Base-by-base conservation (phyloP, 2,329 filamentous ascomycete species). In the Exophiala sideris region DNA sequence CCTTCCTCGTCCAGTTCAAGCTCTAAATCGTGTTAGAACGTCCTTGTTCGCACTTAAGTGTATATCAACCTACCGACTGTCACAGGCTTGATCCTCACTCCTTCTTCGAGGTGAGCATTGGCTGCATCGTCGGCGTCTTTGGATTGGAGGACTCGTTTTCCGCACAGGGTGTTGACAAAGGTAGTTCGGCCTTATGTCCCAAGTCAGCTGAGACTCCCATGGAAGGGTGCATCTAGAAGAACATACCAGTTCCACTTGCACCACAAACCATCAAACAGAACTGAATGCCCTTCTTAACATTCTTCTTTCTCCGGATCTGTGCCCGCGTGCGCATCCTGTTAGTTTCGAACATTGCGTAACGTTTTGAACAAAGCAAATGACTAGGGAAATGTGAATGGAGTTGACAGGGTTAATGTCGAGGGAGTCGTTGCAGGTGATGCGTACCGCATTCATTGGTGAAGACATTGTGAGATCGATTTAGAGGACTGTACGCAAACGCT, bases 241-340 rank as follows among this genome's bases (percentile, higher is more conserved):
- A 33, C 10, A 70, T 85, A 96, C 91, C 94, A 76, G 94, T 97
- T 76, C 94, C 94, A 67, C 92, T 97, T 72, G 94, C 94, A 80
- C 94, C 94, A 73, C 94, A 97, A 70, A 99, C 94, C 94, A 99
- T 99, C 84, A 99, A 78, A 76, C 91, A 97, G 81, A 99, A 99
- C 82, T 99, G 94, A 72, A 99, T 97, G 72, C 94, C 94, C 85
- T 96, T 96, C 88, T 96, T 96, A 79, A 99, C 92, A 84, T 99
- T 97, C 89, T 99, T 99, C 92, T 99, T 99, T 78, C 90, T 88
- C 79, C 94, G 91, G 74, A 96, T 91, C 88, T 96, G 94, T 77
- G 95, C 89, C 85, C 90, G 74, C 46, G 48, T 52, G 50, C 50
- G 57, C 55, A 58, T 51, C 16, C 35, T 50, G 40, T 58, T 58